A percentile compares a stretch with the other conserved stretches of the same genome.
Conservation (phyloP, 768 basidiomycete genomes). For the Boletus reticulatus region DNA sequence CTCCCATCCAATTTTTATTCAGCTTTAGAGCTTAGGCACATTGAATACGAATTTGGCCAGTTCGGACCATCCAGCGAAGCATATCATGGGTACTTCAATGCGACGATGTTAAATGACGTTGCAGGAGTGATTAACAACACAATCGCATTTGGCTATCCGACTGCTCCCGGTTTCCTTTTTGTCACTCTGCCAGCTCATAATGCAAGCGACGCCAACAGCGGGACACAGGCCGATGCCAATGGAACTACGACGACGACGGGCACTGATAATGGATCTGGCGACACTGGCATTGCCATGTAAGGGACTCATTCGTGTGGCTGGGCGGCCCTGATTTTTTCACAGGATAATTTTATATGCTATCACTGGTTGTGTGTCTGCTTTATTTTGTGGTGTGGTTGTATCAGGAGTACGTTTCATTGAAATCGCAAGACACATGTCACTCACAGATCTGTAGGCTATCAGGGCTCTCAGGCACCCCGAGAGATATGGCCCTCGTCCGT, state of each 20-base stretch:
- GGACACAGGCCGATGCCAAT: conserved; percentile 17
- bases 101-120: conserved; percentile 57
- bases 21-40: conserved; percentile 35
- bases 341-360: conserved; percentile 85
- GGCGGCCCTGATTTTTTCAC: conserved; percentile 7
- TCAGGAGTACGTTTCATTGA: conserved; percentile 59
- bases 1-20: neutral
- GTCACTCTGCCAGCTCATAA: conserved; percentile 68
- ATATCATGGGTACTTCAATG: conserved; percentile 56
- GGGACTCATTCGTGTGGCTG: conserved; percentile 17
- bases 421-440: neutral
- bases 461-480: conserved; percentile 89
- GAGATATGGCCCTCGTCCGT: conserved; percentile 77
- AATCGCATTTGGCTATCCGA: conserved; percentile 41
- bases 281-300: conserved; percentile 78
- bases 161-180: conserved; percentile 60
- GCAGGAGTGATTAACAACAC: conserved; percentile 41
- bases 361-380: conserved; percentile 81
- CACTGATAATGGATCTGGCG: conserved; percentile 22
- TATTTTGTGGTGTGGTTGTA: conserved; percentile 83
- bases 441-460: conserved; percentile 52
- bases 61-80: conserved; percentile 49
- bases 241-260: conserved; percentile 13
- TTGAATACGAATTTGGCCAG: conserved; percentile 61
- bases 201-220: conserved; percentile 40